Percentiles rank a stretch among this genome's conserved stretches.
Conservation (phyloP, 148 eudicot species). For the Dianthus caryophyllus region DNA sequence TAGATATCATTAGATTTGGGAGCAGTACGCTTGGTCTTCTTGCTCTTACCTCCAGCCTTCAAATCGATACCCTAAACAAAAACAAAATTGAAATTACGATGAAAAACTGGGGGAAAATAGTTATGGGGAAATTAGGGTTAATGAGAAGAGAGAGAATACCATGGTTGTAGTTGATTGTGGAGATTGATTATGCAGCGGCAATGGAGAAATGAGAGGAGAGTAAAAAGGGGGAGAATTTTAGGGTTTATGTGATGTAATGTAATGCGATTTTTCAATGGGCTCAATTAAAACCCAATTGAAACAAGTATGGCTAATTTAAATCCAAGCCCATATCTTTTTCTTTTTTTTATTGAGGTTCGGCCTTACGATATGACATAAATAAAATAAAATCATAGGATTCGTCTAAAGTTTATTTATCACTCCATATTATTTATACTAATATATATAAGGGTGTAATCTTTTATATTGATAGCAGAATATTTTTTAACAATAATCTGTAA, state of each 20-base stretch:
- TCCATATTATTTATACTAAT: too few relatives aligned
- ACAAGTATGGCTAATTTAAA: too few relatives aligned
- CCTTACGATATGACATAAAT: too few relatives aligned
- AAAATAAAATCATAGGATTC: too few relatives aligned
- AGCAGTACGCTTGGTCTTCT: slow-evolving; percentile 39
- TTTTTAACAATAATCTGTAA: too few relatives aligned
- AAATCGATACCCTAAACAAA: slow-evolving; percentile 33
- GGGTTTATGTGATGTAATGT: background rate
- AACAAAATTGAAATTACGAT: background rate
- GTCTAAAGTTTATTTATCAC: too few relatives aligned
- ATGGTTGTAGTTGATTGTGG: slow-evolving; percentile 10
- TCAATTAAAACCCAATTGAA: background rate
- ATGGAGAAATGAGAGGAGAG: background rate
- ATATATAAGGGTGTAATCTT: too few relatives aligned
- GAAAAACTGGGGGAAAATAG: background rate
- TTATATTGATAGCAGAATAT: too few relatives aligned
- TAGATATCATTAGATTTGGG: slow-evolving; percentile 39
- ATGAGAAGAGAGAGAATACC: slow-evolving; percentile 19
- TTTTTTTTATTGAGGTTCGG: too few relatives aligned
- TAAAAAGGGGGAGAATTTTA: background rate
- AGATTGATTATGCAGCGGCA: slow-evolving; percentile 17
- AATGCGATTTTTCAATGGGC: background rate
- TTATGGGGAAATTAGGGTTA: background rate
- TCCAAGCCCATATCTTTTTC: too few relatives aligned
- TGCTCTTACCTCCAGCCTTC: slow-evolving; percentile 38